These are phyloP conservation scores for Nothomitra cinnamomea DNA, from an alignment of 2,329 filamentous ascomycete species.

Conservation along the genomic window DNA sequence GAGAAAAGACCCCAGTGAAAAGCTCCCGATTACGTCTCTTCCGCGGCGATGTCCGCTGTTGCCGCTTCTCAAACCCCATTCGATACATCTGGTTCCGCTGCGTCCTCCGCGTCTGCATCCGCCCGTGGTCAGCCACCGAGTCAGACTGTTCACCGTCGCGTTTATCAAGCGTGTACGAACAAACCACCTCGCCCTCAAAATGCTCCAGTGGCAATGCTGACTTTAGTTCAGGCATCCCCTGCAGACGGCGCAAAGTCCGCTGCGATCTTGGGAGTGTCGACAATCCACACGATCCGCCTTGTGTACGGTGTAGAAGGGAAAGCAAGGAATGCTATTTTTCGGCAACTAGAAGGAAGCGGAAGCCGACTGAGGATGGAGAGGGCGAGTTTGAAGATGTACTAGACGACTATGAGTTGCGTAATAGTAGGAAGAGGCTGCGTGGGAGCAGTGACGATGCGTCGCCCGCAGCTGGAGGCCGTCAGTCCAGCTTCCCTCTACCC, in stretches of 20 bases:
- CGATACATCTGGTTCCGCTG: not conserved
- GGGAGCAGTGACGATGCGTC: constrained; percentile 27
- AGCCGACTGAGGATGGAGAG: constrained; percentile 37
- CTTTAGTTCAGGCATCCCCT: constrained; percentile 28
- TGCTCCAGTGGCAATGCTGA: constrained; percentile 10
- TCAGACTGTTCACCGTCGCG: constrained; percentile 1
- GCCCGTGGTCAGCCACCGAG: not conserved
- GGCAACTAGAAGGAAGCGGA: constrained; percentile 81
- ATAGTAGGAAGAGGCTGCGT: constrained; percentile 52
- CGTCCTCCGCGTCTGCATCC: not conserved
- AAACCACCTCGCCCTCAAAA: not conserved
- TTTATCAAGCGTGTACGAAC: constrained; percentile 5
- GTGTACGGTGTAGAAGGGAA: constrained; percentile 82
- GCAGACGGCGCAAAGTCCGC: constrained; percentile 36
- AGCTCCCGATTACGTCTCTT: not conserved
- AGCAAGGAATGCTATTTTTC: constrained; percentile 97
- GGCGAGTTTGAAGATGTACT: constrained; percentile 20
- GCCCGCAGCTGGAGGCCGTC: constrained; percentile 25
- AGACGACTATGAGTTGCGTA: constrained; percentile 54
- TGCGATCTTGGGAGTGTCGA: constrained; percentile 60
- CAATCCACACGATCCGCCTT: constrained; percentile 85
- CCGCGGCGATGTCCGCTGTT: not conserved
- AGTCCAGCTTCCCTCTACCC: constrained; percentile 18
- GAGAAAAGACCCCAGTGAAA: not conserved
- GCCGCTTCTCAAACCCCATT: not conserved